Base-by-base conservation (phyloP, 805 yeast genomes). In the Gaillardinia entomophila region DNA sequence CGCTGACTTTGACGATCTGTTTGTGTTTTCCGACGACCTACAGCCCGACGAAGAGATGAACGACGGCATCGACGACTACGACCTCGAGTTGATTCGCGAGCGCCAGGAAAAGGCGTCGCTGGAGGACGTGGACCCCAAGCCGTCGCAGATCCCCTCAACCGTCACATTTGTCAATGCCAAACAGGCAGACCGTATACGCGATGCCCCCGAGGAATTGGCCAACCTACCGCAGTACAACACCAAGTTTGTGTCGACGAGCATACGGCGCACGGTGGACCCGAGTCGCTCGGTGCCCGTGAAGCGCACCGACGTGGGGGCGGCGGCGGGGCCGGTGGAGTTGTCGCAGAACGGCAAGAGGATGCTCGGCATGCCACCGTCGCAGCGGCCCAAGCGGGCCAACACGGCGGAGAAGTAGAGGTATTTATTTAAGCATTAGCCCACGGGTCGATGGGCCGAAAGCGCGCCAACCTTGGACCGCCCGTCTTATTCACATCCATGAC, bases 251-350 rank as follows among this genome's bases (percentile, higher is more conserved):
- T 4, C 72, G 69, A 45, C 40, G 11, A 71, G 66, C 41, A 72
- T 77, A 34, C 48, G 62, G 27, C 53, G 68, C 13, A 78, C 82
- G 0, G 62, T 81, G 11, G 88, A 83, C 51, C 90, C 81, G 28
- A 66, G 71, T 1, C 77, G 73, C 36, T 82, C 89, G 0, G 73
- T 76, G 3, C 88, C 83, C 2, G 62, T 82, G 2, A 74, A 73
- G 36, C 22, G 22, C 10, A 6, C 8, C 6, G 22, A 19, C 22
- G 22, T 19, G 22, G n/a, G n/a, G n/a, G n/a, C n/a, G n/a, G n/a
- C n/a, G n/a, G n/a, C n/a, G n/a, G n/a, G n/a, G n/a, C n/a, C n/a
- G n/a, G n/a, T n/a, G n/a, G 16, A 32, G 43, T 12, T 37, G 48
- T 22, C 33, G 19, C 28, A 37, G 40, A 23, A 38, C 37, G 57